These are phyloP conservation scores for Saururus chinensis DNA, from an alignment of 164 flowering plant genomes.

Conservation along the genomic window DNA sequence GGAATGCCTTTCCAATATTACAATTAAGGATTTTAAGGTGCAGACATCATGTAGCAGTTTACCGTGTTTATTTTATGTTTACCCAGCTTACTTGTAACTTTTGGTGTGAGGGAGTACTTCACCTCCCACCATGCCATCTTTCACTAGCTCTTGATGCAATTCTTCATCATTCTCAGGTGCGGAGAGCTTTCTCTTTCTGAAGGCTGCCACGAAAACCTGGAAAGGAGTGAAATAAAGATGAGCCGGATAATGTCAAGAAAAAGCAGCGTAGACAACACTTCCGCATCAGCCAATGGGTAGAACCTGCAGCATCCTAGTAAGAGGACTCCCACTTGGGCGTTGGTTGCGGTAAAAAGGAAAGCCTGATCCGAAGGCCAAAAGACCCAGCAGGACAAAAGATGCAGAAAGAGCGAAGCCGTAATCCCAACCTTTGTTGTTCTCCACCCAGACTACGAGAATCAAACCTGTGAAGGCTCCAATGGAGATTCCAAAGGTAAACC, in stretches of 20 bases:
- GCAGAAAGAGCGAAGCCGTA: constrained; percentile 50
- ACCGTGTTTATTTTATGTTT: constrained; percentile 3
- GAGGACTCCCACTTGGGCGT: constrained; percentile 50
- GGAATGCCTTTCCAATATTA: no score
- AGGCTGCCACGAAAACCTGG: constrained; percentile 47
- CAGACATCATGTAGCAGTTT: neutral
- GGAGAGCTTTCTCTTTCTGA: constrained; percentile 15
- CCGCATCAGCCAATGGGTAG: neutral
- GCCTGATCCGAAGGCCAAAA: constrained; percentile 36
- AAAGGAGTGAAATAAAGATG: neutral
- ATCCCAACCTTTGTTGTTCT: constrained; percentile 53
- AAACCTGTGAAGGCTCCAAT: constrained; percentile 45
- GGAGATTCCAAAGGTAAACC: constrained; percentile 45
- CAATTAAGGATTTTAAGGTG: no score
- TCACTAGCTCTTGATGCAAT: constrained; percentile 13
- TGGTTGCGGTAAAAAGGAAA: constrained; percentile 35
- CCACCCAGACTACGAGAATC: constrained; percentile 54
- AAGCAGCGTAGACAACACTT: neutral
- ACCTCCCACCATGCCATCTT: constrained; percentile 6
- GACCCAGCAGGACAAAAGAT: constrained; percentile 25
- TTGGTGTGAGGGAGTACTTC: constrained; percentile 10
- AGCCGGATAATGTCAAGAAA: neutral
- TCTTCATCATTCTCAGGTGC: constrained; percentile 20
- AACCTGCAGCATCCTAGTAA: constrained; percentile 51
- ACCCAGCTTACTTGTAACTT: constrained; percentile 5